A percentile compares a stretch with the other conserved stretches of the same genome.
Conservation (phyloP, 2,329 filamentous ascomycete species). For the Cyanodermella asteris region DNA sequence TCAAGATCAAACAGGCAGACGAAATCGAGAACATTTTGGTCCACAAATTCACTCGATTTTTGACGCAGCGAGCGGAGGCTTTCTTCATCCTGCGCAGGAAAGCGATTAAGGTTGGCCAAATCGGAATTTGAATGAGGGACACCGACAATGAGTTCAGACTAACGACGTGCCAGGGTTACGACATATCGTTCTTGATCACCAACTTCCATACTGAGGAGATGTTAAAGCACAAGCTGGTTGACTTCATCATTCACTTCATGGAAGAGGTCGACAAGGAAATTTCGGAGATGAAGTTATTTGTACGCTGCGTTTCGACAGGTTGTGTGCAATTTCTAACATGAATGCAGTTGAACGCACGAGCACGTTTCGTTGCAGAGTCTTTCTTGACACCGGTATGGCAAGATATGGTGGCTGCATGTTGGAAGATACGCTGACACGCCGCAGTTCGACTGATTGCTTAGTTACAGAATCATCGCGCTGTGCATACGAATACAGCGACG, state of each 20-base stretch:
- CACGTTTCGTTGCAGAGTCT: slow-evolving; percentile 93
- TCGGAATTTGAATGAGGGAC: no score
- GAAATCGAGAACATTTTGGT: slow-evolving; percentile 97
- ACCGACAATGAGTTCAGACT: slow-evolving; percentile 6
- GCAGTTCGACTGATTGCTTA: no score
- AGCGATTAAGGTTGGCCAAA: slow-evolving; percentile 54
- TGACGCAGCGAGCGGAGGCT: slow-evolving; percentile 86
- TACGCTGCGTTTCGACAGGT: slow-evolving; percentile 27
- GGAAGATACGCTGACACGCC: no score
- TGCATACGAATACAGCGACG: no score
- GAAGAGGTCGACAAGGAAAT: slow-evolving; percentile 99
- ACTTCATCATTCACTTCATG: slow-evolving; percentile 99
- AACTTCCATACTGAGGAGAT: slow-evolving; percentile 98
- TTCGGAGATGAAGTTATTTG: slow-evolving; percentile 99
- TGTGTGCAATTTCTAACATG: slow-evolving; percentile 13
- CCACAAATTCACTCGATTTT: slow-evolving; percentile 92
- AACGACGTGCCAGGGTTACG: slow-evolving; percentile 49
- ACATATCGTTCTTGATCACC: slow-evolving; percentile 95
- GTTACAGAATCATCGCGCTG: no score
- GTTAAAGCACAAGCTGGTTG: slow-evolving; percentile 96
- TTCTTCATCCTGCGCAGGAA: slow-evolving; percentile 95
- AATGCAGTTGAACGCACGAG: slow-evolving; percentile 70
- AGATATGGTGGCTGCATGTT: no score
- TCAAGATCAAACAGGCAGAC: slow-evolving; percentile 98
- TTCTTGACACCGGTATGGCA: slow-evolving; percentile 85